Evolutionary conservation across 2,329 filamentous ascomycete species (phyloP).

Genomic region (Nigrograna mackinnonii): DNA sequence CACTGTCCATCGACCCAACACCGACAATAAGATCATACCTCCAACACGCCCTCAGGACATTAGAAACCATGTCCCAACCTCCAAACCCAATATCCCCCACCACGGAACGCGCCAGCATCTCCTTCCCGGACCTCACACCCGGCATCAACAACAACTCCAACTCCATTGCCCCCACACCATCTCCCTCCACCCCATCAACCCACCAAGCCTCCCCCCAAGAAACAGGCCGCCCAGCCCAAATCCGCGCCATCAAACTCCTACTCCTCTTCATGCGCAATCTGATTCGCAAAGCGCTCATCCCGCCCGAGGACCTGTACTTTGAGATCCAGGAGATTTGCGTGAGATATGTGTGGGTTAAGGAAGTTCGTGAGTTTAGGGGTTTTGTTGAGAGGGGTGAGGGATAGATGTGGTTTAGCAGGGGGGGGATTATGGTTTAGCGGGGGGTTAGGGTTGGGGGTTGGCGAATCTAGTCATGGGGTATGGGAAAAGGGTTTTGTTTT

Average conservation of each 20-base stretch:
- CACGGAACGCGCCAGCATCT: too few species aligned
- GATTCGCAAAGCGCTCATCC: slow-evolving; percentile 35
- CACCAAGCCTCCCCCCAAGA: slow-evolving; percentile 11
- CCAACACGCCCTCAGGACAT: slow-evolving; percentile 40
- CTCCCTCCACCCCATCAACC: neutral
- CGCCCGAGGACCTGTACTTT: slow-evolving; percentile 35
- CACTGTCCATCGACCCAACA: slow-evolving; percentile 27
- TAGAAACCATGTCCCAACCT: slow-evolving; percentile 34
- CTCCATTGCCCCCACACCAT: neutral
- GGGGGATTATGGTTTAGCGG: too few species aligned
- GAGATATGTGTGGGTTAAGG: slow-evolving; percentile 43
- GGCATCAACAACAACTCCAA: neutral
- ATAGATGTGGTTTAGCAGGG: too few species aligned
- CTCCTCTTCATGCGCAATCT: slow-evolving; percentile 44
- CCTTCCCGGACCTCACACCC: neutral
- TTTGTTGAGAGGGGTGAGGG: slow-evolving; percentile 34
- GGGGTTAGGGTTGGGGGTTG: slow-evolving; percentile 1
- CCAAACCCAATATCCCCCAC: slow-evolving; percentile 6
- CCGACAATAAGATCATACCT: slow-evolving; percentile 36
- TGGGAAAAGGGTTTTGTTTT: too few species aligned
- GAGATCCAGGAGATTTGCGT: slow-evolving; percentile 46
- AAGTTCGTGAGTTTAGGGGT: slow-evolving; percentile 42
- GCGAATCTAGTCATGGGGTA: too few species aligned
- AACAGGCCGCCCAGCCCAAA: slow-evolving; percentile 38
- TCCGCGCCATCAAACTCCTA: slow-evolving; percentile 39